Base-by-base conservation (phyloP, 1,284 basidiomycete species). In the Mycosarcoma mackinlayi region DNA sequence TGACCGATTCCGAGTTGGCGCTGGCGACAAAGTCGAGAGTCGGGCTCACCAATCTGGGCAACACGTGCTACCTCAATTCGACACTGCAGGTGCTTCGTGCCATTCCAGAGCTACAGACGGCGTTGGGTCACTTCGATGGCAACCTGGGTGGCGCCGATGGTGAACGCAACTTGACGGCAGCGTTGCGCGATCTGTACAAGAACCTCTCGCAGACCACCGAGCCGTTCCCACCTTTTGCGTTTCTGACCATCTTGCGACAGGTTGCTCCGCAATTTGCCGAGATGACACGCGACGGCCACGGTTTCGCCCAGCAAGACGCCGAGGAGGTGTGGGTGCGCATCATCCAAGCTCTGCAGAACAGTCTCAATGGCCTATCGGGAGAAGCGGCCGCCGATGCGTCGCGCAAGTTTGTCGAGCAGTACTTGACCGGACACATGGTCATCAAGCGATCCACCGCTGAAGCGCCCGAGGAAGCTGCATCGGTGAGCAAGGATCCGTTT, bases 1-100 rank as follows among this genome's bases (percentile, higher is more conserved):
- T 96, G 91, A 88, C 90, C 50, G 92, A 94, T 53, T 84, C 86
- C 7, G 88, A 91, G 71, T 85, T 95, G 30, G 93, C 92, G 41
- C 86, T 90, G 83, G 91, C 88, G 55, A 91, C 55, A 14, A 55
- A 65, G 62, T 48, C 37, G 13, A 67, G 73, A 11, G 76, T 68
- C 9, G 80, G 80, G 1, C 57, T 82, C 10, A 72, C 65, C 18
- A 82, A 82, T 41, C 53, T 82, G 21, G 93, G 93, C 35, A 94
- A 94, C 81, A 94, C 92, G 0, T 94, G 93, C 79, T 98, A 98
- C 84, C 92, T 98, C 89, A 98, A 97, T 80, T 90, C 95, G 6
- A 94, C 92, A 0, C 86, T 98, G 2, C 95, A 98, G 85, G 91
- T 92, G 14, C 86, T 98, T 67, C 90, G 93, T 18, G 89, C 91